Evolutionary conservation across 2,329 filamentous ascomycete species (phyloP).

Genomic region (Colletotrichum viniferum): DNA sequence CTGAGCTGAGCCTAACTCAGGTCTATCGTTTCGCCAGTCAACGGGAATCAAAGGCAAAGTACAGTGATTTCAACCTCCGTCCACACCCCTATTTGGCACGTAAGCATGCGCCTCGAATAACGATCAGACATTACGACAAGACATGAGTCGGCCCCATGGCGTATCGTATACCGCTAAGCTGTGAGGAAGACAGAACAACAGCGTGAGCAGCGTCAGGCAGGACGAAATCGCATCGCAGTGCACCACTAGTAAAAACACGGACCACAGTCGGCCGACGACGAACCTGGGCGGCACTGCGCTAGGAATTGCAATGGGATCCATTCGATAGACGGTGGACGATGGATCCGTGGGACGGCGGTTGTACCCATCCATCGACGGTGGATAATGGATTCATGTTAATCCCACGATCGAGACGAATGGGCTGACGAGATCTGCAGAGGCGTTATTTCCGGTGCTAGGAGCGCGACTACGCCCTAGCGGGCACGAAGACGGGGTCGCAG

Average conservation of each 20-base stretch:
- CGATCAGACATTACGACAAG: background rate
- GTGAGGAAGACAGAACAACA: background rate
- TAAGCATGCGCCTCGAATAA: background rate
- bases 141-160: background rate
- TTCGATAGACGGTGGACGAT: background rate
- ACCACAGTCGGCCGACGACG: background rate
- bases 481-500: background rate
- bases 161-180: background rate
- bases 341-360: background rate
- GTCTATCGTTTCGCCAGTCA: background rate
- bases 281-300: background rate
- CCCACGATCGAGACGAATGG: background rate
- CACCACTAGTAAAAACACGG: background rate
- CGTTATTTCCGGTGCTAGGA: slow-evolving; percentile 5
- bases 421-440: background rate
- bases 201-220: background rate
- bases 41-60: background rate
- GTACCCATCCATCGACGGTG: background rate
- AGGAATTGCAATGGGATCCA: background rate
- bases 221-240: background rate
- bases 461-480: background rate
- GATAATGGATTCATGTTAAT: background rate
- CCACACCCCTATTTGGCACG: background rate
- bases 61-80: background rate
- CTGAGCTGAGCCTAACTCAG: background rate